Evolutionary conservation across 495 filamentous ascomycete species (phyloP).

Genomic region (Tuber borchii): DNA sequence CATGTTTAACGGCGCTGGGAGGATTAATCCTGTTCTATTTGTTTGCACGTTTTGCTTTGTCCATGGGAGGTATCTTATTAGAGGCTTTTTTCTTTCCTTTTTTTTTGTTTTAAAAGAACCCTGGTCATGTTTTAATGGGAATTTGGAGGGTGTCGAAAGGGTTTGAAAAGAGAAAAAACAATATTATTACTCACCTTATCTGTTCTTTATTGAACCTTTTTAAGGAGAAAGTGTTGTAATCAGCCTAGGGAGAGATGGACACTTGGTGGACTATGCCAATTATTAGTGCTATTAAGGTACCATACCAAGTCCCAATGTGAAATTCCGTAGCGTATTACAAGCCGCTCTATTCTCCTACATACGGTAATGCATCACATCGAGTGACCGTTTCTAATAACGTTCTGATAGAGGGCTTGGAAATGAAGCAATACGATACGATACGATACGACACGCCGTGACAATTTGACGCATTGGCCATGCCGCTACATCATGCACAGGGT

Average conservation of each 20-base stretch:
- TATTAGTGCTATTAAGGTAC: background rate
- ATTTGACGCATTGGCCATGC: constrained; percentile 1
- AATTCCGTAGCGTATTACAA: constrained; percentile 1
- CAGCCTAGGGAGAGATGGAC: background rate
- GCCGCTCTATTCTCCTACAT: background rate
- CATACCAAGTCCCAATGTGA: background rate
- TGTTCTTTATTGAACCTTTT: background rate
- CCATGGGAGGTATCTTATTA: constrained; percentile 1
- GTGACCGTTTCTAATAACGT: background rate
- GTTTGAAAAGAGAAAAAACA: background rate
- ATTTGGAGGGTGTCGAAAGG: background rate
- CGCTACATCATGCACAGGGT: background rate
- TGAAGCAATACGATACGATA: constrained; percentile 1
- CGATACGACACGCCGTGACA: background rate
- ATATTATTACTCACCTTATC: constrained; percentile 1
- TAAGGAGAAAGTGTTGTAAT: background rate
- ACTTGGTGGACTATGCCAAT: background rate
- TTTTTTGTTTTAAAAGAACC: background rate
- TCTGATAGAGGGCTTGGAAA: background rate
- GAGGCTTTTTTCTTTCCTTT: background rate
- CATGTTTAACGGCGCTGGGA: constrained; percentile 3
- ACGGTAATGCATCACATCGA: background rate
- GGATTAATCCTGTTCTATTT: constrained; percentile 1
- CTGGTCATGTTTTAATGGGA: background rate
- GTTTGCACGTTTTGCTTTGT: background rate